Percentiles rank a stretch among this genome's conserved stretches.
Evolutionary conservation across 2,329 filamentous ascomycete genomes (phyloP).

Genomic region (Cordyceps javanica): DNA sequence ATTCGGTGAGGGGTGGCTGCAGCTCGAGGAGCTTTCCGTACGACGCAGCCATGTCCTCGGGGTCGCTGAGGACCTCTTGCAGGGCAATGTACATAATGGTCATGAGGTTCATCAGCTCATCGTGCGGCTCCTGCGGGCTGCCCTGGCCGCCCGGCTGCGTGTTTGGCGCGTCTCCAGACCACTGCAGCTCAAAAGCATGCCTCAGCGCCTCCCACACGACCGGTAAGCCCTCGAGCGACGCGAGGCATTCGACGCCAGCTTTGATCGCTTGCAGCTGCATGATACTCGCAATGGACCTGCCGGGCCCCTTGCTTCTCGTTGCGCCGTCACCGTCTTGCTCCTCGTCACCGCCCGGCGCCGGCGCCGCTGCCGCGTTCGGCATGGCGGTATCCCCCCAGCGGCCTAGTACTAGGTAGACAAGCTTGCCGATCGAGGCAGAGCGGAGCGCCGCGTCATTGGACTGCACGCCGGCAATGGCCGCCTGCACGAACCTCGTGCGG

Average conservation of each 20-base stretch:
- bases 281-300: conserved; percentile 46
- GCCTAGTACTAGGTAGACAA: conserved; percentile 60
- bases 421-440: conserved; percentile 47
- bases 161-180: conserved; percentile 43
- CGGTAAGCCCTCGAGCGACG: conserved; percentile 43
- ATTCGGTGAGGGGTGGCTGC: conserved; percentile 63
- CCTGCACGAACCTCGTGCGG: conserved; percentile 50
- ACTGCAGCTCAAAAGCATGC: conserved; percentile 45
- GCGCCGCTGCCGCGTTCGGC: conserved; percentile 31
- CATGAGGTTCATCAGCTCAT: conserved; percentile 57
- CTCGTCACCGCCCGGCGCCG: conserved; percentile 25
- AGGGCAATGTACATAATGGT: conserved; percentile 57
- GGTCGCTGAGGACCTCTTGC: conserved; percentile 49
- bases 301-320: background rate
- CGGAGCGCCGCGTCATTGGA: conserved; percentile 43
- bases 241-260: conserved; percentile 44
- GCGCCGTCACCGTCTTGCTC: background rate
- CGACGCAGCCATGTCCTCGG: conserved; percentile 40
- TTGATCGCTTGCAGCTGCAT: conserved; percentile 55
- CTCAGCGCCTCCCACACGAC: conserved; percentile 46
- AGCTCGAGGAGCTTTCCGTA: conserved; percentile 47
- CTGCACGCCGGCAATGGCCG: conserved; percentile 40
- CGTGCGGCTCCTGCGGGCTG: conserved; percentile 46
- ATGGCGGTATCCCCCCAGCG: conserved; percentile 65
- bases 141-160: conserved; percentile 21